Evolutionary conservation across 805 yeast species (phyloP).

Genomic region (Yarrowia sp.): DNA sequence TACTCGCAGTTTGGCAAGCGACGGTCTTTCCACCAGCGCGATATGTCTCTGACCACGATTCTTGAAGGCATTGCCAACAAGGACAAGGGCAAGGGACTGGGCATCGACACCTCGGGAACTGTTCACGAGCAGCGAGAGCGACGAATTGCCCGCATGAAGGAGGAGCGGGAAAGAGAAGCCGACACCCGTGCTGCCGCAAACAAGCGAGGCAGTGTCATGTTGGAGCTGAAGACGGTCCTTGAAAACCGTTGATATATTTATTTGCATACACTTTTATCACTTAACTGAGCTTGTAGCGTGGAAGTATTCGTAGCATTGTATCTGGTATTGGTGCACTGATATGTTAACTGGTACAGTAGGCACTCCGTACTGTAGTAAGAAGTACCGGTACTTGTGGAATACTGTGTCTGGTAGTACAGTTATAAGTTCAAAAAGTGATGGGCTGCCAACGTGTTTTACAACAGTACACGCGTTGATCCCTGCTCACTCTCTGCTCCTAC

Average conservation of each 20-base stretch:
- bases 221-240: slow-evolving; percentile 34
- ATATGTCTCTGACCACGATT: slow-evolving; percentile 30
- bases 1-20: slow-evolving; percentile 6
- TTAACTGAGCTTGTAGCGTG: no score
- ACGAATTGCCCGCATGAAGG: slow-evolving; percentile 32
- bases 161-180: slow-evolving; percentile 31
- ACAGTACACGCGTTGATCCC: no score
- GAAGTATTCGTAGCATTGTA: no score
- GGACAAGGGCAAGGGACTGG: slow-evolving; percentile 26
- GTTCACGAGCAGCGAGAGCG: slow-evolving; percentile 30
- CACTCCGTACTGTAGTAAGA: no score
- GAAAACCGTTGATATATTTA: slow-evolving; percentile 23
- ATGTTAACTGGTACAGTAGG: no score
- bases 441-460: no score
- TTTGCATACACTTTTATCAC: slow-evolving; percentile 6
- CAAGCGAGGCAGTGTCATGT: slow-evolving; percentile 31
- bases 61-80: slow-evolving; percentile 34
- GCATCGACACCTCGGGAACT: neutral
- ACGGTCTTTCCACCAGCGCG: slow-evolving; percentile 4
- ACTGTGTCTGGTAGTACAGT: no score
- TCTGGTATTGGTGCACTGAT: no score
- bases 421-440: no score
- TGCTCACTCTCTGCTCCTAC: no score
- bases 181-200: slow-evolving; percentile 26
- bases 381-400: no score